phyloP scores from a whole-genome alignment of 768 basidiomycete species.

The Russula brevipes region DNA sequence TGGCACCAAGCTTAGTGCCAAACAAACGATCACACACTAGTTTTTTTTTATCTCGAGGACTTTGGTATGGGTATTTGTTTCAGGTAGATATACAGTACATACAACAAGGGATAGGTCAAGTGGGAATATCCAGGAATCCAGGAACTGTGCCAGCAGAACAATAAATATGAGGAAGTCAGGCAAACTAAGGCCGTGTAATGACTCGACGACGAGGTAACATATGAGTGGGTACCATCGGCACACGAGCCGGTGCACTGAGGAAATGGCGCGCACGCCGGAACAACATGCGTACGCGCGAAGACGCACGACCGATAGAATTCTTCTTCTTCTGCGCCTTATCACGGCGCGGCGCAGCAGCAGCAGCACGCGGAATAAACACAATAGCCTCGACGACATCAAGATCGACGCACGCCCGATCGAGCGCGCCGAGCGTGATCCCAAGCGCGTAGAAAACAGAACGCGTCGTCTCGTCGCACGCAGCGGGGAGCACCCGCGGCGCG shows the following conservation, averaged over 20 bases:
- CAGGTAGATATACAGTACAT: background rate
- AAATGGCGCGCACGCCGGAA: constrained; percentile 8
- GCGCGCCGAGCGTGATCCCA: constrained; percentile 1
- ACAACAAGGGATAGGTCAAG: background rate
- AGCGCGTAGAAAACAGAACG: constrained; percentile 9
- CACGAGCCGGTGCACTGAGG: background rate
- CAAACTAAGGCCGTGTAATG: background rate
- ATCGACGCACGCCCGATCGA: constrained; percentile 11
- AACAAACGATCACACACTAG: too few species aligned
- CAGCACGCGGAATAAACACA: background rate
- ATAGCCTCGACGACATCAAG: constrained; percentile 2
- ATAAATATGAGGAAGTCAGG: background rate
- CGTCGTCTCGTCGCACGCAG: background rate
- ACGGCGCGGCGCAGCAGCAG: too few species aligned
- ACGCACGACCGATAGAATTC: background rate
- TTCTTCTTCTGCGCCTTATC: background rate
- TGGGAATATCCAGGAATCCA: too few species aligned
- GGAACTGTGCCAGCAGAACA: background rate
- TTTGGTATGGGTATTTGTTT: background rate
- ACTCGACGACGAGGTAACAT: background rate
- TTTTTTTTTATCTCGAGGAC: too few species aligned
- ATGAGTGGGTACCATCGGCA: background rate
- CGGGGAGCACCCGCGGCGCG: background rate
- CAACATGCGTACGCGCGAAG: constrained; percentile 3
- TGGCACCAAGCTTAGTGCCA: too few species aligned